Conservation (phyloP, 768 basidiomycete genomes). For the Xerocomellus amylosporus region DNA sequence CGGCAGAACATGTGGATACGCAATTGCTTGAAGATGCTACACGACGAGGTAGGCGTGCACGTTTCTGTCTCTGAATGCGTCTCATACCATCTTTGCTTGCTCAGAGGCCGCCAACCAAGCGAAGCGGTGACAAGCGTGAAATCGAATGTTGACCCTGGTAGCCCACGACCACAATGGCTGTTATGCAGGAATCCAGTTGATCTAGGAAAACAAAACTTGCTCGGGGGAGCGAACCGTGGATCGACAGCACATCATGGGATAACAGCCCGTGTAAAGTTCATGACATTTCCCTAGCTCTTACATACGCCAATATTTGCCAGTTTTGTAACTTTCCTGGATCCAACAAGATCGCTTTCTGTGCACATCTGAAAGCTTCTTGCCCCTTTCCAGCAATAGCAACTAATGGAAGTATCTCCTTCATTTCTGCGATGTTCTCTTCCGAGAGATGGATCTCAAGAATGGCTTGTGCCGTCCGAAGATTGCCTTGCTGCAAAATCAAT, state of each 20-base stretch:
- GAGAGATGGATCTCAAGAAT: conserved; percentile 37
- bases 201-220: not conserved
- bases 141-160: not conserved
- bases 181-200: not conserved
- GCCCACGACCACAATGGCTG: not conserved
- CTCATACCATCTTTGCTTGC: conserved; percentile 7
- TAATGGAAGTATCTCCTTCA: conserved; percentile 45
- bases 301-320: conserved; percentile 63
- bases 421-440: conserved; percentile 35
- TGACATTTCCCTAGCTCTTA: conserved; percentile 33
- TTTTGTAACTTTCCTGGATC: conserved; percentile 42
- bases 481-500: conserved; percentile 49
- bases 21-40: conserved; percentile 96
- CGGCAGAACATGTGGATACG: conserved; percentile 90
- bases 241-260: not conserved
- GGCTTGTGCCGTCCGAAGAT: conserved; percentile 43
- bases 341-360: conserved; percentile 65
- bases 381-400: conserved; percentile 45
- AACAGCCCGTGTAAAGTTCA: conserved; percentile 19
- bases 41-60: conserved; percentile 66
- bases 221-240: not conserved
- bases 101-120: conserved; percentile 42
- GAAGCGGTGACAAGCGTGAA: conserved; percentile 32
- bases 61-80: not conserved
- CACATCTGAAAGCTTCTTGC: conserved; percentile 39